Evolutionary conservation across 345 rosid species (phyloP).

Genomic region (Dipteronia sinensis): DNA sequence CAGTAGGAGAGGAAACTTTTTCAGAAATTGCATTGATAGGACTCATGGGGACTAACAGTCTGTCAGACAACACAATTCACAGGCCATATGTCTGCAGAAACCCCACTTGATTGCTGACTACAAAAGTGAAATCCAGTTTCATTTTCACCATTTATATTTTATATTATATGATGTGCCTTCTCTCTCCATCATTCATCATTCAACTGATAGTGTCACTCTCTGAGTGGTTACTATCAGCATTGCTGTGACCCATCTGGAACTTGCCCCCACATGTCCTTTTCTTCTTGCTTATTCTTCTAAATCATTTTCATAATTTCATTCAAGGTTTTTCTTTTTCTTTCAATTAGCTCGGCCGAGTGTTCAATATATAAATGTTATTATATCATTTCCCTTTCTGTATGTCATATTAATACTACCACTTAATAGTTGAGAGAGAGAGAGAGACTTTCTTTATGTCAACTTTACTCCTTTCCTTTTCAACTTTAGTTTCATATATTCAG

Average conservation of each 20-base stretch:
- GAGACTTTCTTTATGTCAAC: background rate
- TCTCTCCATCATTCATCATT: constrained; percentile 22
- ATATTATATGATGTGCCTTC: background rate
- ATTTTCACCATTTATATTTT: constrained; percentile 8
- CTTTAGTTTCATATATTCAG: too few species aligned
- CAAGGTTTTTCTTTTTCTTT: background rate
- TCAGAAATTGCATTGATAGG: background rate
- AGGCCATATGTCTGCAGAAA: background rate
- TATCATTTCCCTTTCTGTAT: background rate
- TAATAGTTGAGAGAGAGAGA: background rate
- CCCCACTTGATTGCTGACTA: constrained; percentile 6
- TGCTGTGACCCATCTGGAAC: constrained; percentile 24
- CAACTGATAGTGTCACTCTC: constrained; percentile 15
- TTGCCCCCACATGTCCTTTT: constrained; percentile 11
- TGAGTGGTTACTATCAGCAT: constrained; percentile 31
- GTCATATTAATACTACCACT: background rate
- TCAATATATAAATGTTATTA: background rate
- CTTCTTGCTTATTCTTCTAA: background rate
- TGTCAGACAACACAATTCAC: background rate
- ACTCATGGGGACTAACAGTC: constrained; percentile 10
- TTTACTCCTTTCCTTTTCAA: too few species aligned
- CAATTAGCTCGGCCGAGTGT: background rate
- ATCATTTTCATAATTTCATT: too few species aligned
- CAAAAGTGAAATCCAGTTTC: background rate
- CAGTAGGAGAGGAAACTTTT: constrained; percentile 1